Base-by-base conservation (phyloP, 2,329 filamentous ascomycete species). In the Ophiostoma perfectum region DNA sequence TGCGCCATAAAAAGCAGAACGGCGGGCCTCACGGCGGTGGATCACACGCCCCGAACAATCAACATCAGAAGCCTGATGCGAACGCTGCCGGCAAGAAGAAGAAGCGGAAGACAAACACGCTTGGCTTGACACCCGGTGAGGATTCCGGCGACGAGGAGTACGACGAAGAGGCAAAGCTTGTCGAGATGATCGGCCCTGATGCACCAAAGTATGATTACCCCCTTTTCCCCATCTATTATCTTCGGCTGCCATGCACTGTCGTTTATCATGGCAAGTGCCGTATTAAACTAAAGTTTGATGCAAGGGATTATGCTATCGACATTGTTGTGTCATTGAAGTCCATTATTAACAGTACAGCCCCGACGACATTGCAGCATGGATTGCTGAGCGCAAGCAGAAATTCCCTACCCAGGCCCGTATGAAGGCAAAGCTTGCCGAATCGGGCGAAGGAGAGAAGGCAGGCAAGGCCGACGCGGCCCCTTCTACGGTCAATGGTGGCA, bases 341-440 rank as follows among this genome's bases (percentile, higher is more conserved):
- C 16, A 27, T 6, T n/a, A 73, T 67, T 70, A 66, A 72, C 70
- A 49, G 8, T 2, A 42, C 67, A 87, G 84, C 69, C 81, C 85
- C 16, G 85, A 86, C 69, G 93, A 97, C 75, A 83, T 97, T 68
- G 84, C 87, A 38, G 86, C 87, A 6, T 98, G 92, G 87, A 86
- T 96, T 71, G 87, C 87, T 65, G 92, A 97, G 77, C 87, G 94
- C 70, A 90, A 84, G 75, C 89, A 87, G 72, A 88, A 89, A 66
- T 98, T 86, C 76, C 94, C 94, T 1, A 97, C 93, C 2, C 86
- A 87, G 76, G 86, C 86, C 70, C 88, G 91, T 68, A 81, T 88
- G 71, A 83, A 86, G 70, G 86, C 86, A 71, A 91, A 85, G 77
- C 85, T 86, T 71, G 78, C 79, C 52, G 65, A 38, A 14, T 6